These are phyloP conservation scores for Huiozyma sinensis DNA, from an alignment of 805 yeast genomes.

Conservation along the genomic window DNA sequence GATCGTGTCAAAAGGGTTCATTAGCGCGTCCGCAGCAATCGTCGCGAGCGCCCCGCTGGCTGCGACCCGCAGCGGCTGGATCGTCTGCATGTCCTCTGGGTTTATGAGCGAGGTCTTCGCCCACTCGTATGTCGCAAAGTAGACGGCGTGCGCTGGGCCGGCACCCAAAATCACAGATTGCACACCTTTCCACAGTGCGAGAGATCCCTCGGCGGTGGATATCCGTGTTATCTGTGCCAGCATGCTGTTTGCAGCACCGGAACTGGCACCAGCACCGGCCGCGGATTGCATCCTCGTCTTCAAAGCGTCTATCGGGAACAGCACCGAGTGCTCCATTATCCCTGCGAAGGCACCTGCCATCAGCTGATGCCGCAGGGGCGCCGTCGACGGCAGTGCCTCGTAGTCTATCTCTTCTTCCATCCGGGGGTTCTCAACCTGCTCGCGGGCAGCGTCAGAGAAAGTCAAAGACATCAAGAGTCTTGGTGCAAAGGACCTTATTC, in stretches of 20 bases:
- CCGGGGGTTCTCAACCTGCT: background rate
- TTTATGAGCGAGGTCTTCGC: conserved; percentile 34
- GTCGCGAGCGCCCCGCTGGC: conserved; percentile 88
- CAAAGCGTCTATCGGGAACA: conserved; percentile 94
- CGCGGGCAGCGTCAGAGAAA: background rate
- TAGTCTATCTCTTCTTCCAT: conserved; percentile 56
- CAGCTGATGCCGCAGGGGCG: conserved; percentile 72
- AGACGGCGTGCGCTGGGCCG: conserved; percentile 98
- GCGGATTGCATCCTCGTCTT: conserved; percentile 82
- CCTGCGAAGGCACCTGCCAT: conserved; percentile 98
- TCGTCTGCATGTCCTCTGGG: conserved; percentile 26
- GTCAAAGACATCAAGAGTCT: conserved; percentile 1
- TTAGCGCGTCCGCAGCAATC: conserved; percentile 83
- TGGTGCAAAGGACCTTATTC: too few species aligned
- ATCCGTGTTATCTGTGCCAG: conserved; percentile 62
- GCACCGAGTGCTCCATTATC: conserved; percentile 93
- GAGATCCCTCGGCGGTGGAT: conserved; percentile 78
- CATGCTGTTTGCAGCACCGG: conserved; percentile 25
- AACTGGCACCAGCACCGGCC: background rate
- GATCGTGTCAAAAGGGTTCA: conserved; percentile 94
- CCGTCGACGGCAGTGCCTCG: conserved; percentile 82
- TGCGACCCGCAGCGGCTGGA: conserved; percentile 76
- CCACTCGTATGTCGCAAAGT: conserved; percentile 87
- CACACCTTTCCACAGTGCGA: conserved; percentile 88
- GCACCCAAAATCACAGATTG: conserved; percentile 89